These are phyloP conservation scores for Solanum chilense DNA, from an alignment of 257 asterid species.

Conservation along the genomic window DNA sequence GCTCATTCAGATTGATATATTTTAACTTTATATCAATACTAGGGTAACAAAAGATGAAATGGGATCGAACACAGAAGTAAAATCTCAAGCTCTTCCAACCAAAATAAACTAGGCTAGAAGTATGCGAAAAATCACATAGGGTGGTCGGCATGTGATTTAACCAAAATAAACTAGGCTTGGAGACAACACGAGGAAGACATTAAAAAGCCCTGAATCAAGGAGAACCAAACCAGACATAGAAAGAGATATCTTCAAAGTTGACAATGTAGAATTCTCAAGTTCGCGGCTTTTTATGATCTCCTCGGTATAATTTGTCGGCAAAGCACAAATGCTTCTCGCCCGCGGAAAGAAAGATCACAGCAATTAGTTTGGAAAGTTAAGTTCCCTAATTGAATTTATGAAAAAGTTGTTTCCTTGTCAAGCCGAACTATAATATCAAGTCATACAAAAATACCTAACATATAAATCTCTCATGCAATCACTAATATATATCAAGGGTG, in stretches of 20 bases:
- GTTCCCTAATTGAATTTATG: not conserved
- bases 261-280: slow-evolving; percentile 48
- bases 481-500: not conserved
- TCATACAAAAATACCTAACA: not conserved
- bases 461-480: not conserved
- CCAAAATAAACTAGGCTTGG: not conserved
- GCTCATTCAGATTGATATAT: not conserved
- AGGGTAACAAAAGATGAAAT: not conserved
- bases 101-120: not conserved
- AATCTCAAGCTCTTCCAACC: not conserved
- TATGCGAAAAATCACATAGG: not conserved
- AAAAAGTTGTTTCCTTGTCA: not conserved
- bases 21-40: not conserved
- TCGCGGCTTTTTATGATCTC: slow-evolving; percentile 33
- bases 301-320: slow-evolving; percentile 39
- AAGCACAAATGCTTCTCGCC: slow-evolving; percentile 67
- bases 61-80: not conserved
- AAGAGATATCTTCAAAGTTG: slow-evolving; percentile 51
- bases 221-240: not conserved
- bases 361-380: not conserved
- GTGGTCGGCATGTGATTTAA: too few species aligned
- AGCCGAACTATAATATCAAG: not conserved
- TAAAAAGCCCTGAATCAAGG: not conserved
- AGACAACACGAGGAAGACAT: not conserved
- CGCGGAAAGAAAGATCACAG: slow-evolving; percentile 1